Evolutionary conservation across 495 filamentous ascomycete species (phyloP).

Genomic region (Neurospora hispaniola): DNA sequence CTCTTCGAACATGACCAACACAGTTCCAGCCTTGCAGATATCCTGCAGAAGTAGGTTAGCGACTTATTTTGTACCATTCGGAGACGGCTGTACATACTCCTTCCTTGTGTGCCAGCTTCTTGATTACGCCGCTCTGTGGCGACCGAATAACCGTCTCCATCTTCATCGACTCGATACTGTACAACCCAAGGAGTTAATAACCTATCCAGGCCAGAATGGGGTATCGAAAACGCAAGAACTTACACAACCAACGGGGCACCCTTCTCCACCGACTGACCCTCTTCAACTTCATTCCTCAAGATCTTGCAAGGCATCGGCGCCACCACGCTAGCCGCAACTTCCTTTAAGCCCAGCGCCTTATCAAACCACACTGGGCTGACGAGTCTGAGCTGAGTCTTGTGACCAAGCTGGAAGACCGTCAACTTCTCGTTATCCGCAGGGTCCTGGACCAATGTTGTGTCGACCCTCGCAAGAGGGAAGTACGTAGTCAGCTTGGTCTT

Average conservation of each 20-base stretch:
- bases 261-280: conserved; percentile 72
- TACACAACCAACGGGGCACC: conserved; percentile 80
- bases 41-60: conserved; percentile 30
- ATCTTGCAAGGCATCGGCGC: conserved; percentile 96
- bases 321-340: conserved; percentile 64
- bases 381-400: conserved; percentile 59
- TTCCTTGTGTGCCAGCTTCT: conserved; percentile 71
- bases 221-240: conserved; percentile 13
- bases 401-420: conserved; percentile 73
- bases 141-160: conserved; percentile 98
- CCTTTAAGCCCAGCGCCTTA: conserved; percentile 75
- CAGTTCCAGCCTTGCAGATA: conserved; percentile 47
- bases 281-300: conserved; percentile 68
- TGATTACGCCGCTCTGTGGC: conserved; percentile 70
- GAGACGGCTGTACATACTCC: conserved; percentile 52
- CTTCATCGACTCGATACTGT: conserved; percentile 95
- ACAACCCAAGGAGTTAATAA: background rate
- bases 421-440: conserved; percentile 47
- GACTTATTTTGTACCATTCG: background rate
- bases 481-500: conserved; percentile 41
- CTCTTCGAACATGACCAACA: conserved; percentile 46
- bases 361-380: conserved; percentile 70
- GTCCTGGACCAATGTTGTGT: conserved; percentile 65
- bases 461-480: conserved; percentile 71
- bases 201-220: background rate